A percentile compares a stretch with the other conserved stretches of the same genome.
These are phyloP conservation scores for Annona squamosa DNA, from an alignment of 164 flowering plant genomes.

Conservation along the genomic window DNA sequence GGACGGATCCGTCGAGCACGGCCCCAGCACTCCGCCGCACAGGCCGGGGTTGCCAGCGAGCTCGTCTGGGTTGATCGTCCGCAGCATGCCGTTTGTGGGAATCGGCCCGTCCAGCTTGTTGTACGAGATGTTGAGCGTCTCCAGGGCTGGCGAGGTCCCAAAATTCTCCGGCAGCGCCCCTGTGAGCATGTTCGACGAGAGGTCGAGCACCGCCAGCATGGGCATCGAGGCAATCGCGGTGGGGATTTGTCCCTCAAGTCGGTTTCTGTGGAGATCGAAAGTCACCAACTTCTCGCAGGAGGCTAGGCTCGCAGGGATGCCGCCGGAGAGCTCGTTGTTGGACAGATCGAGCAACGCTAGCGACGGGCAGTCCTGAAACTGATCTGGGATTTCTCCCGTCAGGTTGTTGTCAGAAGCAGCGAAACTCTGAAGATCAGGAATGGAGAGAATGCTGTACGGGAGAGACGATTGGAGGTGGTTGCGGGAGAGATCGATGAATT, in stretches of 20 bases:
- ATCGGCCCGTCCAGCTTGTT: constrained; percentile 76
- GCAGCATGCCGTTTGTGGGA: constrained; percentile 62
- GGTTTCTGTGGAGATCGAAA: constrained; percentile 59
- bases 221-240: constrained; percentile 60
- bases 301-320: constrained; percentile 68
- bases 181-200: constrained; percentile 69
- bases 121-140: constrained; percentile 71
- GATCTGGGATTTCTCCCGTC: constrained; percentile 66
- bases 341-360: constrained; percentile 83
- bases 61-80: constrained; percentile 66
- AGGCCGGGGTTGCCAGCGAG: constrained; percentile 76
- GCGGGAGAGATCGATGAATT: constrained; percentile 72
- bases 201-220: constrained; percentile 68
- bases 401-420: constrained; percentile 53
- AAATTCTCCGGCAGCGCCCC: constrained; percentile 68
- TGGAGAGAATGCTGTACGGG: constrained; percentile 68
- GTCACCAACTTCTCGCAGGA: constrained; percentile 70
- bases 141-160: constrained; percentile 78
- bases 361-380: constrained; percentile 81
- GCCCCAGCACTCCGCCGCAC: constrained; percentile 74
- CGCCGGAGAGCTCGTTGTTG: constrained; percentile 61
- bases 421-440: constrained; percentile 72
- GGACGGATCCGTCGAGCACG: constrained; percentile 35
- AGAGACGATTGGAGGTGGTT: constrained; percentile 65
- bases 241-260: constrained; percentile 66